These are phyloP conservation scores for Microthlaspi erraticum DNA, from an alignment of 345 rosid genomes.

Conservation along the genomic window DNA sequence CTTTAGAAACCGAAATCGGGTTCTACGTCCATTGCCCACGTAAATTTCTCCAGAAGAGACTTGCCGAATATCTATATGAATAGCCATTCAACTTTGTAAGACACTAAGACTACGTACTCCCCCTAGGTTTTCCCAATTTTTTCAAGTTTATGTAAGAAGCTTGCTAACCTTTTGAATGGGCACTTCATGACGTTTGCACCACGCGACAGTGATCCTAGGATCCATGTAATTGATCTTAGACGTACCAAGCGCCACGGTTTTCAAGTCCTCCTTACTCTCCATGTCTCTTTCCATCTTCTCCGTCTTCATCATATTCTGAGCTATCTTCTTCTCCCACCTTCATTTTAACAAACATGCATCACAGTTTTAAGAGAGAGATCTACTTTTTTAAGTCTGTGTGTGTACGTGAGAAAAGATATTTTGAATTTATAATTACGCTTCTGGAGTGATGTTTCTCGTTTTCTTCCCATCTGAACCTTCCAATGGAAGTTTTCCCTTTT, in stretches of 20 bases:
- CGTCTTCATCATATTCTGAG: constrained; percentile 55
- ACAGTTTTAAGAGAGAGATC: not conserved
- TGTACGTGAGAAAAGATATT: constrained; percentile 9
- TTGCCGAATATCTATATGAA: constrained; percentile 75
- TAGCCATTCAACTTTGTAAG: not conserved
- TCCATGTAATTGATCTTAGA: constrained; percentile 95
- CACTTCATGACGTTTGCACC: constrained; percentile 97
- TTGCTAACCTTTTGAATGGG: constrained; percentile 83
- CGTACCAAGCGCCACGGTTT: constrained; percentile 87
- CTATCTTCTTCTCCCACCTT: constrained; percentile 79
- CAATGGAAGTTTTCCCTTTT: constrained; percentile 77
- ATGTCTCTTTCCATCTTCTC: constrained; percentile 79
- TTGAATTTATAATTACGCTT: constrained; percentile 58
- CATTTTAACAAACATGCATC: constrained; percentile 15
- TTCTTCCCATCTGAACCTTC: constrained; percentile 82
- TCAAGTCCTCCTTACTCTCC: constrained; percentile 80
- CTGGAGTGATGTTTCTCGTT: constrained; percentile 73
- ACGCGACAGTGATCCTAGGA: constrained; percentile 94
- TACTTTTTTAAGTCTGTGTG: constrained; percentile 3
- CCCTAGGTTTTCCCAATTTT: not conserved
- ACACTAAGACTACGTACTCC: no score
- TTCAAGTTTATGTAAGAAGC: constrained; percentile 4
- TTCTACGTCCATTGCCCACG: constrained; percentile 97
- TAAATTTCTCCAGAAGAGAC: constrained; percentile 81
- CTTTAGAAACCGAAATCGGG: constrained; percentile 88